Evolutionary conservation across 306 rosid species (phyloP).

Genomic region (Cicer pinnatifidum): DNA sequence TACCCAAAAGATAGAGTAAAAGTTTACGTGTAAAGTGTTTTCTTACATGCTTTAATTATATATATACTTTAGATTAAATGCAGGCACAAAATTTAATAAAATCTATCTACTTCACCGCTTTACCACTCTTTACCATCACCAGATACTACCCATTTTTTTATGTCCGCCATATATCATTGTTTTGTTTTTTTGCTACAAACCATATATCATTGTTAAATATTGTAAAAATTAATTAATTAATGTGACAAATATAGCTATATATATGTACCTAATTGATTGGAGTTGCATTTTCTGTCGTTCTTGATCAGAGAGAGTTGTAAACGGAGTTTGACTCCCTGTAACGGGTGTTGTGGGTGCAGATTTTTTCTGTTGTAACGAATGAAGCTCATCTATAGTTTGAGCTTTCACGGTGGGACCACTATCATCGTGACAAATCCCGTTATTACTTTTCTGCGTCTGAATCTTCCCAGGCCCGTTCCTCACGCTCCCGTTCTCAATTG

Average conservation of each 20-base stretch:
- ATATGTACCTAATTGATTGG: conserved; percentile 70
- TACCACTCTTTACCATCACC: neutral
- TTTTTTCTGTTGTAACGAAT: conserved; percentile 76
- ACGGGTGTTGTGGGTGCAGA: conserved; percentile 78
- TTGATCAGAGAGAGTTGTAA: conserved; percentile 58
- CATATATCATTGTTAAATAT: too few species aligned
- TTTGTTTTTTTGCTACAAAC: too few species aligned
- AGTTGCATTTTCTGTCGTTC: conserved; percentile 72
- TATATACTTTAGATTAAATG: neutral
- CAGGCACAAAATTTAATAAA: neutral
- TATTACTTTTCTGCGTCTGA: conserved; percentile 47
- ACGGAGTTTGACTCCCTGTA: conserved; percentile 44
- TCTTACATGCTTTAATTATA: too few species aligned
- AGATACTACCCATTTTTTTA: neutral
- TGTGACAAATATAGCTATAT: neutral
- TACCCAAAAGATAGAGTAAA: too few species aligned
- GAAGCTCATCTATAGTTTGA: conserved; percentile 81
- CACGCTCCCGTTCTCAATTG: conserved; percentile 33
- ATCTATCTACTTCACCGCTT: neutral
- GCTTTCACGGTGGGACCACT: conserved; percentile 73
- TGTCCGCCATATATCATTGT: too few species aligned
- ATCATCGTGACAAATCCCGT: conserved; percentile 74
- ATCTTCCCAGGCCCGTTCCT: conserved; percentile 63
- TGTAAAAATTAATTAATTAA: too few species aligned
- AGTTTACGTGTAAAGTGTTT: neutral